Base-by-base conservation (phyloP, 2,329 filamentous ascomycete species). In the Verticillium nubilum region DNA sequence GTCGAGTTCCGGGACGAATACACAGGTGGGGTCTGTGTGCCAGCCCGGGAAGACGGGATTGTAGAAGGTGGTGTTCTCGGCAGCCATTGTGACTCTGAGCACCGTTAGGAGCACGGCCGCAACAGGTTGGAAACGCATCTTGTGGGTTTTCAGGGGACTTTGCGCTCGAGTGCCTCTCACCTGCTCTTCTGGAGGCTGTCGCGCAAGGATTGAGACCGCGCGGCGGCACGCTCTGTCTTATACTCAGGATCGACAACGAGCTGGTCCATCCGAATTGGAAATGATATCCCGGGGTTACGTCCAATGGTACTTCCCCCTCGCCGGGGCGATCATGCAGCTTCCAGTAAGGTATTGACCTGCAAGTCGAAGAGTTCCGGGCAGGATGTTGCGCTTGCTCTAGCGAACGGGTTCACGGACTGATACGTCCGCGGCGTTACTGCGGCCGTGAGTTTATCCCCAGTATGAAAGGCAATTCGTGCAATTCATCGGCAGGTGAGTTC, bases 1-100 rank as follows among this genome's bases (percentile, higher is more conserved):
- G 33, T 77, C 66, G 10, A 67, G 63, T 17, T 76, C 68, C 9
- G 67, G 64, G 23, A 79, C 67, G 55, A 74, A 73, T n/a, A 75
- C 71, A 54, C 77, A 79, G 5, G 73, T 76, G 0, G 80, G 80
- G 64, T 82, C 79, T 0, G 79, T 76, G 63, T 81, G 75, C 69
- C 76, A 81, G 5, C 80, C 80, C 3, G 80, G 77, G 3, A 83
- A 69, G 5, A 81, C 73, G 0, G 80, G 80, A 65, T 82, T 82
- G 42, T 65, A 57, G 60, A 64, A 68, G 5, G 66, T 69, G 2
- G 68, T 68, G 60, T 69, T 70, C 10, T 50, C 9, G 10, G 19
- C 19, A 19, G 42, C 42, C 42, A 50, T 50, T 50, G 42, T 50
- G 19, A 23, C 42, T 19, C 19, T 50, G 42, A 50, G 42, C 9